Conservation (phyloP, 345 rosid species). For the Erysimum cheiranthoides region DNA sequence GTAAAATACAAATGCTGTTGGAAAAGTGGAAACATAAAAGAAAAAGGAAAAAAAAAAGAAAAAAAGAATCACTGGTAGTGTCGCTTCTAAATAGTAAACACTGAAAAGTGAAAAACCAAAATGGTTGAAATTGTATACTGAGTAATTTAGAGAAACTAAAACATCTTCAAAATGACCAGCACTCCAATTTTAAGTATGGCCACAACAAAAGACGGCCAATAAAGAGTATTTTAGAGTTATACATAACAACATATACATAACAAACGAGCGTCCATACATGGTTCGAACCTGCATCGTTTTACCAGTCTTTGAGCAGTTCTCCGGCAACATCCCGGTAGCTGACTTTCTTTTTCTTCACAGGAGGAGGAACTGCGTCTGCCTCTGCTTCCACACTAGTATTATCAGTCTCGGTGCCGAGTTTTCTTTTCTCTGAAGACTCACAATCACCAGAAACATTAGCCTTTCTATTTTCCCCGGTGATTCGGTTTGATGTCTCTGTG, state of each 20-base stretch:
- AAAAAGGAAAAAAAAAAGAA: not conserved
- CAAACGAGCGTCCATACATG: not conserved
- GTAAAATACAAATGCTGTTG: too few relatives aligned
- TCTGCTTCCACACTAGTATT: conserved; percentile 17
- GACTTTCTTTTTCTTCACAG: conserved; percentile 77
- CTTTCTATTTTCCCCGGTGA: not conserved
- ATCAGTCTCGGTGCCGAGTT: conserved; percentile 2
- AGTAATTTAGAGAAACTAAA: not conserved
- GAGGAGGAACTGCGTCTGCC: conserved; percentile 35
- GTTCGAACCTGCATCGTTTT: conserved; percentile 2
- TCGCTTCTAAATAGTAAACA: too few relatives aligned
- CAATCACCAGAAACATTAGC: conserved; percentile 19
- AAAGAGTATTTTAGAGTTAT: not conserved
- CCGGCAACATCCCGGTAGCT: conserved; percentile 80
- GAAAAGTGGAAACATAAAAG: not conserved
- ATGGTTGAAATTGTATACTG: not conserved
- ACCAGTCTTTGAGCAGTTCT: conserved; percentile 72
- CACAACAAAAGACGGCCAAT: not conserved
- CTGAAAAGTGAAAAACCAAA: not conserved
- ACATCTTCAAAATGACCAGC: not conserved
- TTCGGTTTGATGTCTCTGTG: conserved; percentile 34
- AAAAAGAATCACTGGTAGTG: not conserved
- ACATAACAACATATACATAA: conserved; percentile 2
- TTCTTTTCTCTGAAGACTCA: conserved; percentile 36
- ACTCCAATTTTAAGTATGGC: not conserved